Evolutionary conservation across 2,329 filamentous ascomycete genomes (phyloP), one percentile per base, ranked within the genome.

Genomic region (Seiridium cupressi): DNA sequence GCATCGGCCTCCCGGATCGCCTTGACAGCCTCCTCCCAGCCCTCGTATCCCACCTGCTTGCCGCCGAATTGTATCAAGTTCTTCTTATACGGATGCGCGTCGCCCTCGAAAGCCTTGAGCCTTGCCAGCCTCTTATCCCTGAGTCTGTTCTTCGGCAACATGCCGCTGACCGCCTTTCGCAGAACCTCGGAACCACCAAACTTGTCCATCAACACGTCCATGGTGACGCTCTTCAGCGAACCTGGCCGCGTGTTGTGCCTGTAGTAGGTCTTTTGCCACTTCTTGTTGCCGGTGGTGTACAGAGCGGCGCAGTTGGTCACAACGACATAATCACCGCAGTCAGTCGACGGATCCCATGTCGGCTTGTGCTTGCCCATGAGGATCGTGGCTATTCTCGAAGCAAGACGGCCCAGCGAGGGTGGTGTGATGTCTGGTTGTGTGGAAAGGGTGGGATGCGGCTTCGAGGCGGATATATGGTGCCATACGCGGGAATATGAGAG

Each of bases 331-430:
- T 99, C 95, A 68, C 95, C 95, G 83, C 95, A 98, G 83, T 99
- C 95, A 63, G 93, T 97, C 31, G 93, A 97, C 1, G 95, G 95
- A 78, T 98, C 92, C 80, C 88, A 99, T 76, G 95, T 97, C 31
- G 95, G 95, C 80, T 99, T 99, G 84, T 99, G 90, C 83, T 99
- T 99, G 79, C 95, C 95, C 93, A 98, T 97, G 57, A 97, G 87
- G 62, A 92, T 83, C 58, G 89, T 82, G 63, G 93, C 94, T 75
- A 97, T 97, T 64, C 90, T 88, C 57, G 90, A 92, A 63, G 94
- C 94, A 56, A 97, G 84, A 47, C 94, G 92, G 68, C 94, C 94
- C 46, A 97, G 89, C n/a, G 92, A 88, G 11, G 93, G 92, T 18
- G 87, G 83, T 26, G 87, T 87, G 32, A 87, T 75, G 67, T 81